Evolutionary conservation across 768 basidiomycete species (phyloP), one percentile per base, ranked within the genome.

Genomic region (Phallus indusiatus): DNA sequence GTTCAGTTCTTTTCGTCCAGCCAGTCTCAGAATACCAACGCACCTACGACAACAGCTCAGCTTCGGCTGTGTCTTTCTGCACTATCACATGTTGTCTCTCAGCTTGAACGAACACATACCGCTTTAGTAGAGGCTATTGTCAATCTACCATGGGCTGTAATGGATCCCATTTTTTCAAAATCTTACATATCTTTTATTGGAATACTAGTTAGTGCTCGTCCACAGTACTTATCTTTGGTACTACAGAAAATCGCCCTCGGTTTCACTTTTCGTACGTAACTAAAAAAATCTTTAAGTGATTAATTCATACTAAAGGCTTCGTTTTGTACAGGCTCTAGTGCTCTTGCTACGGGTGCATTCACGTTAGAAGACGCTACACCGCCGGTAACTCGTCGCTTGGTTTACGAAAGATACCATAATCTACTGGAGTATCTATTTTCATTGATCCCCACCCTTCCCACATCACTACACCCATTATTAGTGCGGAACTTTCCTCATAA

Each of bases 401-500:
- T 94, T 60, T 96, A 95, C 69, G 86, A 90, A 54, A 84, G 95
- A 22, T 73, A 92, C 24, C 96, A 98, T 66, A 76, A 80, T 62
- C 84, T 98, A 49, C 79, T 98, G n/a, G 79, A 79, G 11, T 88
- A 93, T 66, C 76, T 98, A n/a, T 75, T 97, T 24, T 81, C 86
- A 2, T 82, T 98, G 52, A 85, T 99, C 28, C 96, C 96, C 21
- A 98, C 95, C 0, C 76, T 97, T 0, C 86, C 93, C 0, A 85
- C 88, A 1, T 87, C 93, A 1, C 76, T 99, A 3, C 84, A 88
- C 59, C 91, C 94, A 1, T 79, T 94, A 21, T 81, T 99, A 17
- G 77, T 87, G 56, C 83, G 83, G 53, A 77, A 87, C 67, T 98
- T 97, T 67, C 96, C 96, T 8, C 91, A 96, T 69, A 97, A 98